Percentiles rank a stretch among this genome's conserved stretches.
phyloP scores from a whole-genome alignment of 805 yeast species.

The Sugiyamaella boreocaroliniensis region DNA sequence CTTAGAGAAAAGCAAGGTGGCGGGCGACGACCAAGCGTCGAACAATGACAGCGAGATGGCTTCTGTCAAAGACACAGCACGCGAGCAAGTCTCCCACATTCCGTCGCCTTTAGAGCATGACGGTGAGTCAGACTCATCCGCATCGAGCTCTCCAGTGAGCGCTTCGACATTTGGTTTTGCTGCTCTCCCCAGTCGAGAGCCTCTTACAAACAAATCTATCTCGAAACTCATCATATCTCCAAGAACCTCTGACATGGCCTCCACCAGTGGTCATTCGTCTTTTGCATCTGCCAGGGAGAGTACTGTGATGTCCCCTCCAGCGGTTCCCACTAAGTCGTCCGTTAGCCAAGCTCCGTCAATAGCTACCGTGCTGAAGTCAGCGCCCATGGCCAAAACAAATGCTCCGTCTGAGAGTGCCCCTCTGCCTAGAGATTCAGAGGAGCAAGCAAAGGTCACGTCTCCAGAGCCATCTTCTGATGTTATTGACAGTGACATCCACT shows the following conservation, averaged over 20 bases:
- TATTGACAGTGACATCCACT: background rate
- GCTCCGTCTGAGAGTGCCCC: background rate
- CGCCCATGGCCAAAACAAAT: background rate
- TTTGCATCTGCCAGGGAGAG: background rate
- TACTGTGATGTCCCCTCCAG: background rate
- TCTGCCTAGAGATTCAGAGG: too few species aligned
- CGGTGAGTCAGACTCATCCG: background rate
- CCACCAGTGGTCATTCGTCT: background rate
- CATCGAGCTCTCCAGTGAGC: constrained; percentile 10
- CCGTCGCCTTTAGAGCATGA: background rate
- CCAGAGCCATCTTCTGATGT: too few species aligned
- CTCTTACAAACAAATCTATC: constrained; percentile 18
- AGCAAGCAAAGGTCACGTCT: too few species aligned
- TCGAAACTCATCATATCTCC: background rate
- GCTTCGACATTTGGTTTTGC: constrained; percentile 16
- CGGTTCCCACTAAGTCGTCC: background rate
- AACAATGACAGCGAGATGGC: background rate
- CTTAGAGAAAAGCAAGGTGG: background rate
- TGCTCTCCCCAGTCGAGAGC: constrained; percentile 16
- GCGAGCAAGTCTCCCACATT: too few species aligned
- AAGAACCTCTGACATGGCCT: background rate
- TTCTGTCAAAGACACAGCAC: too few species aligned
- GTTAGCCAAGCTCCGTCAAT: too few species aligned
- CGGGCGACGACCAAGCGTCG: background rate
- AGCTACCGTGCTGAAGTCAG: too few species aligned